Conservation (phyloP, 495 filamentous ascomycete genomes). For the Poronia punctata region DNA sequence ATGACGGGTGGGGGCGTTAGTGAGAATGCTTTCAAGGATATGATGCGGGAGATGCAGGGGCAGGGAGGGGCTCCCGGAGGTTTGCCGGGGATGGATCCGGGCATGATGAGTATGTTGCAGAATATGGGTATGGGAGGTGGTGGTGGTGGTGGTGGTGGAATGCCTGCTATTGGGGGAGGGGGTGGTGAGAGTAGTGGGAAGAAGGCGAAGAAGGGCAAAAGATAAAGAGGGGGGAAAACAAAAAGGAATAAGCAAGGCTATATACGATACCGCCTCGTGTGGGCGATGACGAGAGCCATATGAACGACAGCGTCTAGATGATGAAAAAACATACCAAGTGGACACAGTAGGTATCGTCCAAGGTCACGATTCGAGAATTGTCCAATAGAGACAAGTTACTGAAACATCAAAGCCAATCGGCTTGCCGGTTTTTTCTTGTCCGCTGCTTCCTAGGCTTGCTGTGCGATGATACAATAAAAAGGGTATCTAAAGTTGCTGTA, state of each 20-base stretch:
- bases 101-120: conserved; percentile 40
- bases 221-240: too few relatives aligned
- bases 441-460: background rate
- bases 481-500: conserved; percentile 13
- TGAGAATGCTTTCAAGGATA: conserved; percentile 94
- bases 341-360: too few relatives aligned
- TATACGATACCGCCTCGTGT: too few relatives aligned
- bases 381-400: too few relatives aligned
- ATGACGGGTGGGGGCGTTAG: conserved; percentile 90
- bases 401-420: background rate
- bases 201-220: conserved; percentile 46
- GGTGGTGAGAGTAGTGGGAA: conserved; percentile 19
- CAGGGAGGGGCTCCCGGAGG: conserved; percentile 39
- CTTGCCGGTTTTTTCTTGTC: background rate
- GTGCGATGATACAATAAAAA: conserved; percentile 10
- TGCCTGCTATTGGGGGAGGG: conserved; percentile 16
- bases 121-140: conserved; percentile 24
- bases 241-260: too few relatives aligned
- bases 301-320: too few relatives aligned
- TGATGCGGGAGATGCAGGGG: conserved; percentile 89
- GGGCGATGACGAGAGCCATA: too few relatives aligned
- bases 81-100: conserved; percentile 32
- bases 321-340: too few relatives aligned
- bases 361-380: too few relatives aligned
- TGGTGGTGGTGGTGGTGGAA: conserved; percentile 15